Base-by-base conservation (phyloP, 495 filamentous ascomycete genomes). In the Aspergillus ostianus region DNA sequence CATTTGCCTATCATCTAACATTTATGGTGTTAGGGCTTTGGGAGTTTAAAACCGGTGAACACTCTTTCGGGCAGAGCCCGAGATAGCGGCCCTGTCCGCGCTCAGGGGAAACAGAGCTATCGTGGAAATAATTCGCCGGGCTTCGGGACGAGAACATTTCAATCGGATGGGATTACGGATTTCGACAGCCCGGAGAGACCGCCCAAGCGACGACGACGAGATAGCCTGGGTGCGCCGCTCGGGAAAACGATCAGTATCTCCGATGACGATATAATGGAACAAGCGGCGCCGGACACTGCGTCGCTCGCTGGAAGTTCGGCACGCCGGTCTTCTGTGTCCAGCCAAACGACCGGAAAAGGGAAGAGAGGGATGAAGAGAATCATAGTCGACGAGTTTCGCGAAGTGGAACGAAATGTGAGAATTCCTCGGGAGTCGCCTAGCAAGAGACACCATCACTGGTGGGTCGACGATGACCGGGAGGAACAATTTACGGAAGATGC, bases 71-170 rank as follows among this genome's bases (percentile, higher is more conserved):
- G 50, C 2, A 71, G 69, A 29, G 44, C 64, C 19, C 69, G 69
- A 44, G 66, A 72, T 9, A 80, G 76, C 56, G 76, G 75, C 7
- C 71, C 77, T n/a, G 67, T 77, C 21, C 73, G 71, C 51, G 72
- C 70, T 5, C 64, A 53, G 29, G 69, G 70, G 15, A 68, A 67
- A 48, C 2, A 60, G 55, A 60, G 17, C n/a, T 41, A 13, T 6
- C 51, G 21, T 32, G 13, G 17, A 30, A 56, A 21, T 21, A 53
- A 18, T 1, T 52, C 63, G 23, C 3, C 5, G 6, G 18, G 23
- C 30, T 18, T 47, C 12, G 54, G 32, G 50, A 23, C 23, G 36
- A 49, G 53, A 27, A 5, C 47, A 6, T 53, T 53, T 7, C 55
- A 49, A 8, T 27, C 67, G 26, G 62, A 56, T 4, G 53, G 67